A percentile compares a stretch with the other conserved stretches of the same genome.
phyloP scores from a whole-genome alignment of 2,329 filamentous ascomycete species.

The Fusarium stilboides region DNA sequence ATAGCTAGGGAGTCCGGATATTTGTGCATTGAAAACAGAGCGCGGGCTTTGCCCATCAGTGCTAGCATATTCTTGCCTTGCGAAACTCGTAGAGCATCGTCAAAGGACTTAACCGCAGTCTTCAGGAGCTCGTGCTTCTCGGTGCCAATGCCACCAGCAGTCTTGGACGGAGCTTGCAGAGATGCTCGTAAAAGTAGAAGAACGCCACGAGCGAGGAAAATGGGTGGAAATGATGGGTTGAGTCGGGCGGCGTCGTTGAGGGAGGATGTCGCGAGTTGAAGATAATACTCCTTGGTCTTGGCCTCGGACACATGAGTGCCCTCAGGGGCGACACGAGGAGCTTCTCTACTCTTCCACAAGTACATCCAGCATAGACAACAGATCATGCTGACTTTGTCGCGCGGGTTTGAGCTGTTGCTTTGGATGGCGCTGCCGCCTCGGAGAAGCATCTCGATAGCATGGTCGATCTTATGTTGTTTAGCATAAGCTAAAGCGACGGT shows the following conservation, averaged over 20 bases:
- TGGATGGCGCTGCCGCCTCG: conserved; percentile 82
- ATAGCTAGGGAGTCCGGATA: conserved; percentile 85
- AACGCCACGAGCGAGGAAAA: conserved; percentile 92
- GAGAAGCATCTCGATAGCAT: conserved; percentile 80
- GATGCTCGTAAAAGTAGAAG: conserved; percentile 91
- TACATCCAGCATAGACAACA: conserved; percentile 93
- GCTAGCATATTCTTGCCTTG: conserved; percentile 92
- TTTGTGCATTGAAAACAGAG: conserved; percentile 87
- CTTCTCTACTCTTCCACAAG: conserved; percentile 88
- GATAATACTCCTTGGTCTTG: conserved; percentile 93
- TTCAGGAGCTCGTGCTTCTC: conserved; percentile 86
- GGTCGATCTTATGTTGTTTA: conserved; percentile 93
- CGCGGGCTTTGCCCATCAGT: conserved; percentile 88
- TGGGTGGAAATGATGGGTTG: conserved; percentile 91
- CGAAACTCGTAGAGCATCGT: conserved; percentile 90
- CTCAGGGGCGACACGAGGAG: conserved; percentile 74
- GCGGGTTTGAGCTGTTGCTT: conserved; percentile 77
- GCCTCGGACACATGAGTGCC: conserved; percentile 77
- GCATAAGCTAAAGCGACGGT: conserved; percentile 97
- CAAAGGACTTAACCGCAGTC: conserved; percentile 91
- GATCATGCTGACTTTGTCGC: conserved; percentile 88
- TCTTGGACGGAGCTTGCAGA: conserved; percentile 81
- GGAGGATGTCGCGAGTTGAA: conserved; percentile 89
- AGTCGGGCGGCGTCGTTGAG: conserved; percentile 96
- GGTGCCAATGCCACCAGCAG: conserved; percentile 75